Base-by-base conservation (phyloP, 1,284 basidiomycete species). In the Sparassis latifolia region DNA sequence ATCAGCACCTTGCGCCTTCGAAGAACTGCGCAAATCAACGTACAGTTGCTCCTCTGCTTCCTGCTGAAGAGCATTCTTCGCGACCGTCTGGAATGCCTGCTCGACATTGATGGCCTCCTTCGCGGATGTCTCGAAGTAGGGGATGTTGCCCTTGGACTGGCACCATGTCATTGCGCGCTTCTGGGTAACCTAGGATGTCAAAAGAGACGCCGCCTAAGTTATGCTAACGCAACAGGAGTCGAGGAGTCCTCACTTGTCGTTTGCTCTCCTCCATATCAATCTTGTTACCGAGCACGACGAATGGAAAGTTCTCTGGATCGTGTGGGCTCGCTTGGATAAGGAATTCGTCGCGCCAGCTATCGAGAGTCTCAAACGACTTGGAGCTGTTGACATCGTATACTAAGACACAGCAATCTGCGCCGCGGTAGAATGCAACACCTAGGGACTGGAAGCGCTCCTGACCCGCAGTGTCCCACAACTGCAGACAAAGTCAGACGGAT, bases 141-240 rank as follows among this genome's bases (percentile, higher is more conserved):
- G 97, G 60, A 99, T 98, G 72, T 98, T 98, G 64, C 97, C 97
- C 75, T 99, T 99, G 56, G 92, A 89, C 67, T 99, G 95, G 71
- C 97, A 99, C 97, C 97, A 99, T 6, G 93, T 92, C 94, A 99
- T 98, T 28, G 97, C 97, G 48, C 97, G 89, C 71, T 99, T 99
- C 84, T 99, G 97, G 6, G 93, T 94, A 30, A 98, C 94, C 92
- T 95, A 58, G 10, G 47, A 27, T 6, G 29, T 4, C 51, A 45
- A 33, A 45, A 10, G 33, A 20, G 37, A 49, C 20, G 28, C 4
- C 35, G 35, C 9, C 35, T n/a, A n/a, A n/a, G 35, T 38, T 9
- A 28, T 3, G 2, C 42, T 20, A 32, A 40, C 45, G 44, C 45
- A 44, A 44, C 20, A 27, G 33, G 30, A 28, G 12, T 32, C n/a